A percentile compares a stretch with the other conserved stretches of the same genome.
phyloP scores from a whole-genome alignment of 345 rosid genomes.

The Bruguiera parviflora region DNA sequence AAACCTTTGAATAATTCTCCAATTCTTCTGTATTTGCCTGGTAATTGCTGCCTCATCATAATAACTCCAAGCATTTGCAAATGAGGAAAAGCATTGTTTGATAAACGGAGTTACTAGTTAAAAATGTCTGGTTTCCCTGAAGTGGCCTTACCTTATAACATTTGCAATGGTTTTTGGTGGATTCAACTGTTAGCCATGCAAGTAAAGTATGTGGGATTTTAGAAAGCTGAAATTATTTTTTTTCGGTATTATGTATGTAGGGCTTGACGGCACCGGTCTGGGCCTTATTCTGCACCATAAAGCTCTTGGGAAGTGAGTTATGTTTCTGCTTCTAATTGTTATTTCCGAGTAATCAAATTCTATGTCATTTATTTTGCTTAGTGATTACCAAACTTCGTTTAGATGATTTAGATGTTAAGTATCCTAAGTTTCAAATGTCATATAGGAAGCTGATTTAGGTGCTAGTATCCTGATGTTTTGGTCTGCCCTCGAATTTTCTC shows the following conservation, averaged over 20 bases:
- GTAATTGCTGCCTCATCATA: conserved; percentile 28
- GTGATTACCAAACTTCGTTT: too few relatives aligned
- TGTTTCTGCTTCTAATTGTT: background rate
- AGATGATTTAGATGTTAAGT: background rate
- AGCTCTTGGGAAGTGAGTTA: conserved; percentile 82
- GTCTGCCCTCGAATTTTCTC: background rate
- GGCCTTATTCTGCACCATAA: conserved; percentile 83
- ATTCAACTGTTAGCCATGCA: background rate
- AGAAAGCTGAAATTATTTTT: background rate
- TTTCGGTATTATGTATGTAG: conserved; percentile 28
- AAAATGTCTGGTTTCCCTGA: too few relatives aligned
- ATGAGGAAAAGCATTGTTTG: background rate
- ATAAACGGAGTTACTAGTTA: too few relatives aligned
- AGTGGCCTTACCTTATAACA: background rate
- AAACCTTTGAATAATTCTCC: conserved; percentile 57
- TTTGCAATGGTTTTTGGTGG: background rate
- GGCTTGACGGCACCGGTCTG: conserved; percentile 76
- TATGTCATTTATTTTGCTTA: too few relatives aligned
- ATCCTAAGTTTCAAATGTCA: background rate
- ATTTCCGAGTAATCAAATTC: too few relatives aligned
- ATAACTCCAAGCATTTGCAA: background rate
- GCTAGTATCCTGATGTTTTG: background rate
- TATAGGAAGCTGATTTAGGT: background rate
- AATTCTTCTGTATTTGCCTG: conserved; percentile 63
- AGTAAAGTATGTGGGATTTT: background rate